Evolutionary conservation across 805 yeast species (phyloP).

Genomic region (Lipomyces yamanashiensis): DNA sequence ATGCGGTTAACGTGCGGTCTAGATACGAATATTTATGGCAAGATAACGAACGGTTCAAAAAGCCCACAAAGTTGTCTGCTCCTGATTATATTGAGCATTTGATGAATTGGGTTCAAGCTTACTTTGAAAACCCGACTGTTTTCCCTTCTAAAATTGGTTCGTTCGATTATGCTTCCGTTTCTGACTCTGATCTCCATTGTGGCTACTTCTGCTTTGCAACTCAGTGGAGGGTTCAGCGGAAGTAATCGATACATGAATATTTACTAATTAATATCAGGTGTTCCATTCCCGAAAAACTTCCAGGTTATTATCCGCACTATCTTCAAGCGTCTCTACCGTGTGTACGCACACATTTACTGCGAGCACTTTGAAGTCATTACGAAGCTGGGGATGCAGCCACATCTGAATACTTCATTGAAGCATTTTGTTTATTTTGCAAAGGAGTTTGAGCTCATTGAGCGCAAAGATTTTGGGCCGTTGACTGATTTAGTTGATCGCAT

Average conservation of each 20-base stretch:
- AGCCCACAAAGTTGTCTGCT: constrained; percentile 88
- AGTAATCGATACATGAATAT: background rate
- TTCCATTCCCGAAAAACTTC: constrained; percentile 88
- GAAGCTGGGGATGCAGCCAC: constrained; percentile 89
- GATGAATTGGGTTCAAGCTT: constrained; percentile 94
- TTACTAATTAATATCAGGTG: constrained; percentile 41
- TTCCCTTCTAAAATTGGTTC: constrained; percentile 85
- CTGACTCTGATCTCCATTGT: background rate
- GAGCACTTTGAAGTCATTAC: constrained; percentile 96
- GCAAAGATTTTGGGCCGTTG: constrained; percentile 89
- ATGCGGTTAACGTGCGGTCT: background rate
- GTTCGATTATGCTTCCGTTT: background rate
- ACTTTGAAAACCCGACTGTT: constrained; percentile 84
- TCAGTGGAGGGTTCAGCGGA: background rate
- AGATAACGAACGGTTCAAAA: constrained; percentile 62
- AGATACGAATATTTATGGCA: constrained; percentile 88
- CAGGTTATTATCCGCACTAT: constrained; percentile 79
- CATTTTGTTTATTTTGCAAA: constrained; percentile 87
- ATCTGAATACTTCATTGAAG: constrained; percentile 89
- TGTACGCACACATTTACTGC: constrained; percentile 96
- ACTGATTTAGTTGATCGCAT: constrained; percentile 77
- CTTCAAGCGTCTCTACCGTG: constrained; percentile 87
- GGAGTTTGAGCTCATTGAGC: constrained; percentile 77
- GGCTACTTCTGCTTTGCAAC: background rate
- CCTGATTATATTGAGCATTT: constrained; percentile 93